These are phyloP conservation scores for Globisporangium heterothallicum DNA, from an alignment of 352 stramenopile species.

Conservation along the genomic window DNA sequence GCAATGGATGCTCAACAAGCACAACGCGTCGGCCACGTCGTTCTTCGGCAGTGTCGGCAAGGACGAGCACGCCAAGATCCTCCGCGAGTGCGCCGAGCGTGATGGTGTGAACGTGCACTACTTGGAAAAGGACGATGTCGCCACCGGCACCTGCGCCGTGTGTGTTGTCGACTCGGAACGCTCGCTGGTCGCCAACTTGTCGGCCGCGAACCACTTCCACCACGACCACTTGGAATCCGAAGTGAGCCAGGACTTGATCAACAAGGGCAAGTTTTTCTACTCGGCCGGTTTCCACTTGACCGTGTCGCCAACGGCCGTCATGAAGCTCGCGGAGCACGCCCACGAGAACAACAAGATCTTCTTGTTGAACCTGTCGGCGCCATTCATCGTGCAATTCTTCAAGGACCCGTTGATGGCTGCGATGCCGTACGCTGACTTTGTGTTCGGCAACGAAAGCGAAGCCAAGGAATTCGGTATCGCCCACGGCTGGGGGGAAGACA, in stretches of 20 bases:
- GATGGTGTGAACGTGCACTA: conserved; percentile 97
- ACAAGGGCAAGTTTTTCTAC: conserved; percentile 95
- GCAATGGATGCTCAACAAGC: conserved; percentile 97
- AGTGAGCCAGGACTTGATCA: conserved; percentile 92
- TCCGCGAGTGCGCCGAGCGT: conserved; percentile 90
- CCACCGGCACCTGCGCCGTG: conserved; percentile 98
- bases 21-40: conserved; percentile 80
- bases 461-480: conserved; percentile 92
- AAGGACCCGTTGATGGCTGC: conserved; percentile 92
- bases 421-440: conserved; percentile 95
- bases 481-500: conserved; percentile 86
- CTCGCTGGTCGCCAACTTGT: conserved; percentile 96
- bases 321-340: conserved; percentile 91
- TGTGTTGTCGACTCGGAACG: conserved; percentile 95
- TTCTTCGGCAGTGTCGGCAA: conserved; percentile 97
- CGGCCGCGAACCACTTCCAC: conserved; percentile 98
- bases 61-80: conserved; percentile 90
- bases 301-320: conserved; percentile 92
- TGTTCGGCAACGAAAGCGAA: conserved; percentile 99
- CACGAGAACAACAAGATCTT: conserved; percentile 93
- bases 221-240: conserved; percentile 79
- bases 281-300: conserved; percentile 98
- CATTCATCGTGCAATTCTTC: conserved; percentile 99
- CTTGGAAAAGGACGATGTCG: conserved; percentile 90
- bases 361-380: conserved; percentile 96